A percentile compares a stretch with the other conserved stretches of the same genome.
phyloP scores from a whole-genome alignment of 1,284 basidiomycete species.

The Heterobasidion parviporum region DNA sequence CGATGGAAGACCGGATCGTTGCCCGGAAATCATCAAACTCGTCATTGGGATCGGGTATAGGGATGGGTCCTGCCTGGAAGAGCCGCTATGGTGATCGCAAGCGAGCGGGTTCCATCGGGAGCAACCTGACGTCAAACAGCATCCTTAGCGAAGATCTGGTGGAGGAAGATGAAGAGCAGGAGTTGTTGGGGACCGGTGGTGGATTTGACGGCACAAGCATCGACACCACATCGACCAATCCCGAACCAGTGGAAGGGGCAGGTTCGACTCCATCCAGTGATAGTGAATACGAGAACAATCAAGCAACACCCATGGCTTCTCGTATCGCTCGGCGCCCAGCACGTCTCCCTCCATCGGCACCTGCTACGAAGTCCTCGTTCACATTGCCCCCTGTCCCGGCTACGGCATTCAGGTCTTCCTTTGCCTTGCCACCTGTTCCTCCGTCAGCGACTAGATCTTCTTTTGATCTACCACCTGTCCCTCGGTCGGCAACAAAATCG shows the following conservation, averaged over 20 bases:
- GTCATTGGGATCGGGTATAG: constrained; percentile 55
- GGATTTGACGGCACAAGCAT: constrained; percentile 43
- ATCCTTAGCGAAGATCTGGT: constrained; percentile 71
- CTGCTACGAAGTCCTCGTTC: constrained; percentile 40
- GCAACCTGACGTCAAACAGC: constrained; percentile 56
- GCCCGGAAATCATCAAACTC: constrained; percentile 65
- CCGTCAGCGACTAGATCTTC: constrained; percentile 37
- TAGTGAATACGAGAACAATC: constrained; percentile 15
- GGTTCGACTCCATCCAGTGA: constrained; percentile 20
- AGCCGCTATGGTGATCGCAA: constrained; percentile 50
- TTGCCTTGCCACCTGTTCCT: constrained; percentile 34
- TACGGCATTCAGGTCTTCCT: constrained; percentile 40
- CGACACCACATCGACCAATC: constrained; percentile 28
- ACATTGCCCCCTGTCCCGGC: constrained; percentile 31
- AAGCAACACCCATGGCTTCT: constrained; percentile 20
- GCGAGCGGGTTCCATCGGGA: constrained; percentile 64
- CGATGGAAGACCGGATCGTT: constrained; percentile 73
- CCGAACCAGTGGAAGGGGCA: constrained; percentile 32
- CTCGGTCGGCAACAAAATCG: constrained; percentile 42
- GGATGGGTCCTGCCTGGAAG: constrained; percentile 61
- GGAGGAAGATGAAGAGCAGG: constrained; percentile 72
- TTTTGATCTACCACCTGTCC: constrained; percentile 51
- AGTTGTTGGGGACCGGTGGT: constrained; percentile 58
- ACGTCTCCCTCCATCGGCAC: constrained; percentile 34
- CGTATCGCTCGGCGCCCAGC: constrained; percentile 33